Conservation (phyloP, 495 filamentous ascomycete species). For the Aspergillus cristatus region DNA sequence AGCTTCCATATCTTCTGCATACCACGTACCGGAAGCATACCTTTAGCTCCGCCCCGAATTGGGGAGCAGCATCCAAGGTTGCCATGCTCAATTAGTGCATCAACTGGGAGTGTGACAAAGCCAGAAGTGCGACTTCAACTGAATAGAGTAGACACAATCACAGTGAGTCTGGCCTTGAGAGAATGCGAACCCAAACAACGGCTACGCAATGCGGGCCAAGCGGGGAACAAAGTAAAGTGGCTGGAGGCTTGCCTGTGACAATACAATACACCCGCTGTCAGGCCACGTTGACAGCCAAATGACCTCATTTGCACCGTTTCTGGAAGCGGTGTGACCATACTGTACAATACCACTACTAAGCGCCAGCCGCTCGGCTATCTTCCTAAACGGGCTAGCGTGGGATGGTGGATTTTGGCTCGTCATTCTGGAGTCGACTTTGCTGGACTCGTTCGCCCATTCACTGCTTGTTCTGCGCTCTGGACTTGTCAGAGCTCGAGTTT, state of each 20-base stretch:
- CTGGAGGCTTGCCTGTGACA: conserved; percentile 19
- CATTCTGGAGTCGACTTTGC: neutral
- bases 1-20: neutral
- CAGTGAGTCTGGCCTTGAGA: too few relatives aligned
- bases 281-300: conserved; percentile 12
- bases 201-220: conserved; percentile 13
- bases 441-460: neutral
- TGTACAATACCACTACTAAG: conserved; percentile 7
- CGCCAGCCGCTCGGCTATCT: conserved; percentile 1
- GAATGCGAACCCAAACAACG: neutral
- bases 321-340: conserved; percentile 1
- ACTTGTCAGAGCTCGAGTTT: too few relatives aligned
- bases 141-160: too few relatives aligned
- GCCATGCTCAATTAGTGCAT: conserved; percentile 50
- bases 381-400: conserved; percentile 6
- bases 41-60: conserved; percentile 88
- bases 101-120: too few relatives aligned
- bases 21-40: conserved; percentile 30
- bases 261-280: conserved; percentile 19
- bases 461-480: too few relatives aligned
- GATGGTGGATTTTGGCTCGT: conserved; percentile 9
- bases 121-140: too few relatives aligned
- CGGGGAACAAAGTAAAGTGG: conserved; percentile 27
- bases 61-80: conserved; percentile 62
- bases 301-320: neutral